Evolutionary conservation across 495 filamentous ascomycete genomes (phyloP), one percentile per base, ranked within the genome.

Genomic region (Neurospora tetraspora): DNA sequence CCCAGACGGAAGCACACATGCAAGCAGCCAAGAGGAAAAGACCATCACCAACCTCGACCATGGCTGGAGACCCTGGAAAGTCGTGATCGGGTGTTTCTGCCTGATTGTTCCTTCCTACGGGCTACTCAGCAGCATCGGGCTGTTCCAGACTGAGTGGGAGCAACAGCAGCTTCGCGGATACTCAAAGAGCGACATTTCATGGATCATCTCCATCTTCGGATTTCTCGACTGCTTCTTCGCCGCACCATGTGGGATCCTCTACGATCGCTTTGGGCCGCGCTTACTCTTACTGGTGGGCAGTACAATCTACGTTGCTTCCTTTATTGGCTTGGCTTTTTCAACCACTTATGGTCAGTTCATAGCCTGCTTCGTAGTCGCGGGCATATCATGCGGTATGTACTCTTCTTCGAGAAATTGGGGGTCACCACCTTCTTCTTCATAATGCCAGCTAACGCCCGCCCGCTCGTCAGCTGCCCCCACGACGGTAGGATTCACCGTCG

Each of bases 201-300:
- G 78, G 79, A 76, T 81, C 72, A 78, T 77, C 6, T 79, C 80
- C 40, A 34, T 79, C 9, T 81, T 79, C 65, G 78, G 77, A 14
- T 79, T 78, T 39, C 31, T 79, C 10, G 74, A 68, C 69, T 77
- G 76, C 65, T 69, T 81, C 18, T 76, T 79, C 11, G 75, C 61
- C 4, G 68, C 59, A 27, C 76, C 76, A 0, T 53, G 36, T 2
- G 80, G 80, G 5, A 10, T 77, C 4, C 37, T 79, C 31, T 77
- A 76, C 42, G 78, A 80, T 73, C 73, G 73, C 8, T 73, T 71
- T 38, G 74, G 80, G 31, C 9, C 43, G 0, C 16, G 71, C 1
- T 71, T 72, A 69, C 59, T 79, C 34, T 70, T 81, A 65, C 68
- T 72, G 2, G 36, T 76, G 16, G 71, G 74, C 27, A 74, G 76